Percentiles rank a stretch among this genome's conserved stretches.
These are phyloP conservation scores for Aspergillus transmontanensis DNA, from an alignment of 2,329 filamentous ascomycete species.

Conservation along the genomic window DNA sequence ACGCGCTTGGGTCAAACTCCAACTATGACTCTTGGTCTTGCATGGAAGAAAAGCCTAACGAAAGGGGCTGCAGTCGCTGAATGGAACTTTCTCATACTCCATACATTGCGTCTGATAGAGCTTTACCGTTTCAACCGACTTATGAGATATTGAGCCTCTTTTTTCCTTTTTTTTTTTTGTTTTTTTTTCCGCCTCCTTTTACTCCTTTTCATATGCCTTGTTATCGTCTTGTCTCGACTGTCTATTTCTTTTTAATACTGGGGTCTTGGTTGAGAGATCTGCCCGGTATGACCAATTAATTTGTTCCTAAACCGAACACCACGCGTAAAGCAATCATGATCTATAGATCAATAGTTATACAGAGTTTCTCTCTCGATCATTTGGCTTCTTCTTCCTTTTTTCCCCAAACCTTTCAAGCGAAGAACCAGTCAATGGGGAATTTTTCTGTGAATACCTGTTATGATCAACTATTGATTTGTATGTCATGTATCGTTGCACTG, in stretches of 20 bases:
- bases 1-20: slow-evolving; percentile 3
- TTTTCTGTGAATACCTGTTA: background rate
- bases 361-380: background rate
- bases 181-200: background rate
- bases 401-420: background rate
- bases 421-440: background rate
- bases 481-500: background rate
- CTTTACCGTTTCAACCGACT: slow-evolving; percentile 3
- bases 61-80: background rate
- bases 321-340: slow-evolving; percentile 3
- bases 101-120: background rate
- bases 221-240: background rate
- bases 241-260: slow-evolving; percentile 3
- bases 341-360: slow-evolving; percentile 1
- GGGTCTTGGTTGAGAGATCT: background rate
- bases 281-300: background rate
- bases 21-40: slow-evolving; percentile 1
- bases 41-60: background rate
- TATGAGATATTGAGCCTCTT: background rate
- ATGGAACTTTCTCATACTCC: slow-evolving; percentile 1
- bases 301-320: slow-evolving; percentile 4
- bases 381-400: background rate
- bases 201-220: background rate
- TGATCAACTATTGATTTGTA: background rate
- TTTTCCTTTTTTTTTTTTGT: background rate